Evolutionary conservation across 2,329 filamentous ascomycete genomes (phyloP).

Genomic region (Neonectria neomacrospora): DNA sequence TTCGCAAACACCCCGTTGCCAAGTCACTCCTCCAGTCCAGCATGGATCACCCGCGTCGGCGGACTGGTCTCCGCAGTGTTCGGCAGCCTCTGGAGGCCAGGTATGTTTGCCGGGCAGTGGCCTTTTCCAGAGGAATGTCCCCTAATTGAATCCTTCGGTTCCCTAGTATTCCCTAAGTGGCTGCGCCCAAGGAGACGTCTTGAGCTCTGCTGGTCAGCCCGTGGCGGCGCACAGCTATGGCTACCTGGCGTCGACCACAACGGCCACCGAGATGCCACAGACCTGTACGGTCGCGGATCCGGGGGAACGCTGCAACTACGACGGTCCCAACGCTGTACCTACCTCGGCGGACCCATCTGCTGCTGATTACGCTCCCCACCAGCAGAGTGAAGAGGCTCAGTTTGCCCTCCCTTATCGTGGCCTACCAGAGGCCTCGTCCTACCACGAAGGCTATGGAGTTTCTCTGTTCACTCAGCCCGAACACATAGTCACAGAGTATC

Average conservation of each 20-base stretch:
- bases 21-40: constrained; percentile 18
- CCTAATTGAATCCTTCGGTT: constrained; percentile 8
- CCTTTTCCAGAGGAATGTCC: neutral
- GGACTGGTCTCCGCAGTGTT: constrained; percentile 26
- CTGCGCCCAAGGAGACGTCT: constrained; percentile 21
- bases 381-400: constrained; percentile 29
- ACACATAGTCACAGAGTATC: constrained; percentile 30
- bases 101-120: constrained; percentile 19
- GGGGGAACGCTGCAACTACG: constrained; percentile 26
- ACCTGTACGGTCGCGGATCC: constrained; percentile 19
- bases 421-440: constrained; percentile 14
- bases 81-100: constrained; percentile 31
- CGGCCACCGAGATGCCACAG: constrained; percentile 5
- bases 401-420: constrained; percentile 33
- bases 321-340: neutral
- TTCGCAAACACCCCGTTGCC: constrained; percentile 27
- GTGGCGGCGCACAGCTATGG: constrained; percentile 19
- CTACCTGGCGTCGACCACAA: constrained; percentile 13
- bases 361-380: constrained; percentile 24
- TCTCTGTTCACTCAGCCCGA: constrained; percentile 12
- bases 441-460: constrained; percentile 14
- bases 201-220: constrained; percentile 22
- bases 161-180: constrained; percentile 31
- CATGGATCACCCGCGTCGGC: constrained; percentile 27
- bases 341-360: constrained; percentile 11